phyloP scores from a whole-genome alignment of 345 rosid genomes.

The Lepidium aucheri region DNA sequence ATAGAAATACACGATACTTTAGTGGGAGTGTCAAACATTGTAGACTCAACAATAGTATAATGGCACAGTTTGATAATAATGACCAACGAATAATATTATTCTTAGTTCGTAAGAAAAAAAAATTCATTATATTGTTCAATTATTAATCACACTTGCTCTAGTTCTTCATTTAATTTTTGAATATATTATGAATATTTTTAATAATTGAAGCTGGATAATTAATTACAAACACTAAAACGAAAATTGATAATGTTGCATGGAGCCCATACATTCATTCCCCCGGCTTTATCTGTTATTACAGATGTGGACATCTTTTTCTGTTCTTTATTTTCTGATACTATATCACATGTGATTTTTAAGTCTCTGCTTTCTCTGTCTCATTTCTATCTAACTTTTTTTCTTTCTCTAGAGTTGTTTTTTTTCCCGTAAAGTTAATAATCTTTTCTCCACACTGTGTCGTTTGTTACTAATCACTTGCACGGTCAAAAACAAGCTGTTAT shows the following conservation, averaged over 20 bases:
- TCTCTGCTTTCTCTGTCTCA: slow-evolving; percentile 8
- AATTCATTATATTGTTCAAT: no score
- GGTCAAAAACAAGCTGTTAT: neutral
- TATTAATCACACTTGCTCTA: no score
- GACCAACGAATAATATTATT: no score
- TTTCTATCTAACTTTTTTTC: slow-evolving; percentile 1
- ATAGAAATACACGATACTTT: no score
- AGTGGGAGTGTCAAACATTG: no score
- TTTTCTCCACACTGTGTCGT: neutral
- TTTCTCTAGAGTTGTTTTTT: neutral
- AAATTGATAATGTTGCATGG: slow-evolving; percentile 17
- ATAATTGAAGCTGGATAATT: no score
- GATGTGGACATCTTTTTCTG: slow-evolving; percentile 11
- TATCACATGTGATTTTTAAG: slow-evolving; percentile 19
- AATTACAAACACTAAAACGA: no score
- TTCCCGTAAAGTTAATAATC: neutral
- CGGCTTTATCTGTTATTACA: neutral
- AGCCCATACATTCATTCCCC: slow-evolving; percentile 27
- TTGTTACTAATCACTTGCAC: slow-evolving; percentile 6
- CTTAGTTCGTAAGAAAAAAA: no score
- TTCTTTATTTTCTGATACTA: slow-evolving; percentile 3
- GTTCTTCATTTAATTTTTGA: no score
- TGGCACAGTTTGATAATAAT: no score
- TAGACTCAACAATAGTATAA: no score
- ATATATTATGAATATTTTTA: no score